Evolutionary conservation across 192 early-diverging fungal species (phyloP).

Genomic region (Backusella macrospora): DNA sequence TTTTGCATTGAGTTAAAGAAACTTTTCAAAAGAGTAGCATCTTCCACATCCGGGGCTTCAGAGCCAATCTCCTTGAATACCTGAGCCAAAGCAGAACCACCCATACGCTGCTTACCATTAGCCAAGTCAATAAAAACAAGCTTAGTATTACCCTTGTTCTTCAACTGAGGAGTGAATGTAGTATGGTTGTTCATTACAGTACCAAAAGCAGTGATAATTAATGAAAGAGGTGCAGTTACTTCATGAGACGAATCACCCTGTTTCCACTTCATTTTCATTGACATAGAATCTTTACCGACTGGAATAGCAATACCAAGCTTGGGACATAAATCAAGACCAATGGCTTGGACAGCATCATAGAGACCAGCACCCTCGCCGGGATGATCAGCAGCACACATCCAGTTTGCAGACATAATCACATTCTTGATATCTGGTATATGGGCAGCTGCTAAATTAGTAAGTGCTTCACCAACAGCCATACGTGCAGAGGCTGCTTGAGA

Average conservation of each 20-base stretch:
- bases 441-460: constrained; percentile 92
- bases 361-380: constrained; percentile 90
- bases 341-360: constrained; percentile 91
- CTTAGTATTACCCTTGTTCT: constrained; percentile 49
- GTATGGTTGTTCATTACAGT: constrained; percentile 83
- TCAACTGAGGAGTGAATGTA: constrained; percentile 90
- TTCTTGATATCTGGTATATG: constrained; percentile 71
- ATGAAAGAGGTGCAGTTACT: constrained; percentile 89
- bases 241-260: constrained; percentile 42
- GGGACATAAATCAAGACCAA: constrained; percentile 94
- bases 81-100: constrained; percentile 94
- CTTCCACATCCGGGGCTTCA: constrained; percentile 87
- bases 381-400: constrained; percentile 96
- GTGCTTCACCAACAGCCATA: constrained; percentile 95
- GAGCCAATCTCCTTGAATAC: constrained; percentile 86
- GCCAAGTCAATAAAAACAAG: constrained; percentile 90
- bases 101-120: constrained; percentile 81
- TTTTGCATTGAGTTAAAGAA: constrained; percentile 82
- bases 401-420: constrained; percentile 93
- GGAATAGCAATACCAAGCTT: constrained; percentile 92
- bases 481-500: constrained; percentile 88
- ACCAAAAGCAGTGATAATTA: constrained; percentile 93
- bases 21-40: constrained; percentile 62
- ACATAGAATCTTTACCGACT: constrained; percentile 99
- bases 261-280: constrained; percentile 96